Conservation (phyloP, 169 alveolate species). For the Eimeria brunetti region DNA sequence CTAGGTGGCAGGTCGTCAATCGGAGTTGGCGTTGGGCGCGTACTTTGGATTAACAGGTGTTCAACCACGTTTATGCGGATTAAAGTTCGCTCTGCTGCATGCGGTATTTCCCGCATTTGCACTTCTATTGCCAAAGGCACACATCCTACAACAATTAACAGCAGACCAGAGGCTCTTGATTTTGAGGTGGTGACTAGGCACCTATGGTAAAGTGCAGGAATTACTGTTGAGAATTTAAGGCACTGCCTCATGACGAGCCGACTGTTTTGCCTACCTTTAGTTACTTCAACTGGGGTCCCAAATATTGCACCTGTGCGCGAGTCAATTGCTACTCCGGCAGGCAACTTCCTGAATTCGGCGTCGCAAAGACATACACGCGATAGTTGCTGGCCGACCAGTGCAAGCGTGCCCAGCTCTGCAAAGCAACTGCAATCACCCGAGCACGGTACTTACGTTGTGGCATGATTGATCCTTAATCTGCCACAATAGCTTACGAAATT, state of each 20-base stretch:
- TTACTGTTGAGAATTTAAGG: background rate
- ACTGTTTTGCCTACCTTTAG: background rate
- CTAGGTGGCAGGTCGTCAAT: background rate
- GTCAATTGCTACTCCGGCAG: constrained; percentile 67
- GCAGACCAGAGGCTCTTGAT: background rate
- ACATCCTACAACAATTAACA: background rate
- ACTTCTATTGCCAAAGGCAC: constrained; percentile 60
- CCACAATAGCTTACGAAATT: background rate
- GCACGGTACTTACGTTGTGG: background rate
- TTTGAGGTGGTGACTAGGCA: background rate
- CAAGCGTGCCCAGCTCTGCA: background rate
- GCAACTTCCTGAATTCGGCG: constrained; percentile 22
- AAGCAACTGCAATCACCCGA: background rate
- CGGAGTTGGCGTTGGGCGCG: background rate
- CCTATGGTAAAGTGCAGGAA: background rate
- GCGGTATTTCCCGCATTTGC: constrained; percentile 60
- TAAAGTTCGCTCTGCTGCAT: constrained; percentile 54
- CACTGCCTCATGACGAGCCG: background rate
- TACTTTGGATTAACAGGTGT: background rate
- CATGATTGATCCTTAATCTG: background rate
- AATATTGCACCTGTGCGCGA: constrained; percentile 66
- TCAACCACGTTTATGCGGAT: constrained; percentile 30
- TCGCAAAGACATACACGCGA: background rate
- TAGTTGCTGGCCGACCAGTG: background rate
- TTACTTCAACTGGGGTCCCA: constrained; percentile 50